Conservation (phyloP, 345 rosid species). For the Linum trigynum region DNA sequence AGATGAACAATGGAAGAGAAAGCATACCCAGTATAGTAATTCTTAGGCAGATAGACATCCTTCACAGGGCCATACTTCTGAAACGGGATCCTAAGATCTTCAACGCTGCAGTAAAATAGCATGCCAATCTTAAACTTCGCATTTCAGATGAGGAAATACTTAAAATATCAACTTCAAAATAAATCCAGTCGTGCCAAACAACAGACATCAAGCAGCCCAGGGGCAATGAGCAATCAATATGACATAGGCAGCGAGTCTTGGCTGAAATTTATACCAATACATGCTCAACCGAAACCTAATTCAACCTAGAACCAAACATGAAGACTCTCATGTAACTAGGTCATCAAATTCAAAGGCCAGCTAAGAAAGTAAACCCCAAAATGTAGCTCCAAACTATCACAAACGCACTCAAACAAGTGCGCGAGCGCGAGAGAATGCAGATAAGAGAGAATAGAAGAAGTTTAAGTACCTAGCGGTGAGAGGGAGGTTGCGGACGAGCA, state of each 20-base stretch:
- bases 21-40: constrained; percentile 73
- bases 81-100: constrained; percentile 74
- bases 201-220: neutral
- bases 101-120: constrained; percentile 39
- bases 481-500: constrained; percentile 88
- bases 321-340: too few species aligned
- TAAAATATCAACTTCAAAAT: neutral
- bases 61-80: constrained; percentile 80
- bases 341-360: too few species aligned
- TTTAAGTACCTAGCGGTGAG: constrained; percentile 62
- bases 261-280: too few species aligned
- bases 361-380: too few species aligned
- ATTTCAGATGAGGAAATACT: neutral
- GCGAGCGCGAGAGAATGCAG: neutral
- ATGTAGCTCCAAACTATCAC: too few species aligned
- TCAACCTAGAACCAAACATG: too few species aligned
- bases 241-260: neutral
- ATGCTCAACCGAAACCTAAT: too few species aligned
- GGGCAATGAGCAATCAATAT: neutral
- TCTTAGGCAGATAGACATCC: constrained; percentile 79
- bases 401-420: too few species aligned
- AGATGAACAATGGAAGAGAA: neutral
- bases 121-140: neutral
- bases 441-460: neutral
- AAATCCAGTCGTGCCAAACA: neutral